Evolutionary conservation across 2,329 filamentous ascomycete genomes (phyloP), one percentile per base, ranked within the genome.

Genomic region (Fusarium cicatricum): DNA sequence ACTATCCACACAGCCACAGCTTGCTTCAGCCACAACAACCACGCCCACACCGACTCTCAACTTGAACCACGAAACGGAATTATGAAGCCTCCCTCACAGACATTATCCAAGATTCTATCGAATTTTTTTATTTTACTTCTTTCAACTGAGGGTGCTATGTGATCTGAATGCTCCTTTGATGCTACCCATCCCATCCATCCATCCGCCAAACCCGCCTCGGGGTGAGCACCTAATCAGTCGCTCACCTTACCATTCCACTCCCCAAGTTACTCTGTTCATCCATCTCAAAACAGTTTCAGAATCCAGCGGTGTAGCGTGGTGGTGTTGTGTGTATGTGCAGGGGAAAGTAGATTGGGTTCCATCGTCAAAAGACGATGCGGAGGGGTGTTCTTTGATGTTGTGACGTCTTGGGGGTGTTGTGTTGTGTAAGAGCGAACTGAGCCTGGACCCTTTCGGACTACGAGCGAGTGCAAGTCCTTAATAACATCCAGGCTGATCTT

Each of bases 141-240:
- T 64, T 57, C 52, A 55, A 61, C 58, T 46, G 47, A 61, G 61
- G 51, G 66, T 68, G 53, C 60, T 68, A 52, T 65, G 54, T 64
- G 55, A 65, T 67, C 50, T 64, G 53, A 45, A 59, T 67, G 59
- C 65, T 68, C 43, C 53, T 62, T 55, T 45, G 64, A 62, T 63
- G 42, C 55, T 62, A 60, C n/a, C n/a, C n/a, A n/a, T n/a, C 56
- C 61, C 65, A 66, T 67, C 66, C 64, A 65, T 68, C 66, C 65
- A 59, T 63, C 57, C 60, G 47, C 58, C 59, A 51, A 58, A 64
- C 57, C 59, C 52, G 52, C 51, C 61, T 52, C 16, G 47, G 55
- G 14, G 55, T 55, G 50, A 64, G 52, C 31, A 32, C 52, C 38
- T 26, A 3, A 26, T 48, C 41, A 40, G 60, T 40, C 36, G 54